Percentiles rank a stretch among this genome's conserved stretches.
Evolutionary conservation across 2,329 filamentous ascomycete genomes (phyloP).

Genomic region (Pseudocercospora macadamiae): DNA sequence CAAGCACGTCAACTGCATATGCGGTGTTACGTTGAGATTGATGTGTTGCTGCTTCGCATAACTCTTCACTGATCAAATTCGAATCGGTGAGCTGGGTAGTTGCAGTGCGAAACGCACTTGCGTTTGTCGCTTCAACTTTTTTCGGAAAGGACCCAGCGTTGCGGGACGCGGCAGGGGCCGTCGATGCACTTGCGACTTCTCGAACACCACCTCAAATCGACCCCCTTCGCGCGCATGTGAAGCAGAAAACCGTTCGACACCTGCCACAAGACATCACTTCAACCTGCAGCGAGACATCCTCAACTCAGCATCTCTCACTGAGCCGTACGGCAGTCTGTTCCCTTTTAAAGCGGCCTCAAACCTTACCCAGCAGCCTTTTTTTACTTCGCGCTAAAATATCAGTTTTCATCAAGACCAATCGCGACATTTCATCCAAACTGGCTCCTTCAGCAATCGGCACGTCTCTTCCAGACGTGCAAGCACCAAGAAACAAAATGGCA

Average conservation of each 20-base stretch:
- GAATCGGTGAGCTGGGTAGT: background rate
- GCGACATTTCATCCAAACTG: constrained; percentile 8
- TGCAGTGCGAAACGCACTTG: background rate
- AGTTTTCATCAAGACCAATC: constrained; percentile 10
- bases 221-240: constrained; percentile 4
- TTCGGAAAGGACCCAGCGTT: background rate
- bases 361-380: background rate
- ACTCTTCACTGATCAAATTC: background rate
- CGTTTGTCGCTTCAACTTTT: background rate
- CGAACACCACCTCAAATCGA: constrained; percentile 7
- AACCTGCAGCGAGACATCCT: background rate
- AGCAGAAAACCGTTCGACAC: background rate
- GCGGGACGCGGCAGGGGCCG: background rate
- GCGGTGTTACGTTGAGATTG: constrained; percentile 3
- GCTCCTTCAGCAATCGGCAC: constrained; percentile 20
- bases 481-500: constrained; percentile 8
- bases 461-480: constrained; percentile 19
- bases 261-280: background rate
- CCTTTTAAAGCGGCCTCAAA: background rate
- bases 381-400: constrained; percentile 6
- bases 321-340: background rate
- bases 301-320: background rate
- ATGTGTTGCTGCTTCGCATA: background rate
- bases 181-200: background rate
- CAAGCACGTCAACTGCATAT: too few species aligned